Evolutionary conservation across 306 rosid genomes (phyloP), one percentile per base, ranked within the genome.

Genomic region (Senna siamea): DNA sequence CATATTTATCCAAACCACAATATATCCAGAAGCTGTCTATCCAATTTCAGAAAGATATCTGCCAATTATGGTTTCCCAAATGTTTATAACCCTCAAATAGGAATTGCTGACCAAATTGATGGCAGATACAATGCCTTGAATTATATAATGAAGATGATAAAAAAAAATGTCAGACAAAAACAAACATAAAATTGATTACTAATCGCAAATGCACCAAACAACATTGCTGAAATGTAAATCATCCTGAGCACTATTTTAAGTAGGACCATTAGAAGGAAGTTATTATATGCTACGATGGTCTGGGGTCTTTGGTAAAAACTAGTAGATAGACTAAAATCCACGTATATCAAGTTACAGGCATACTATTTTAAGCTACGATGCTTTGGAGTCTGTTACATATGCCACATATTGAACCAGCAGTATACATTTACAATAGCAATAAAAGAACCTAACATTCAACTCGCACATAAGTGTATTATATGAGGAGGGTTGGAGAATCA

Each of bases 1-100:
- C 66, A 73, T 43, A 34, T 35, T 30, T 32, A 69, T 52, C 51
- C 60, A 68, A 22, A 17, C 30, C 59, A 47, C 68, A 57, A 68
- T 15, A 59, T n/a, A 28, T 55, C 69, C 37, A 48, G 43, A 17
- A 8, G 30, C 12, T 50, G 18, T 26, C n/a, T 15, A 52, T 56
- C 76, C 19, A 52, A 14, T 18, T 74, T 17, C 34, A n/a, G n/a
- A 26, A 43, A 51, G 22, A 76, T 34, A 76, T 56, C 18, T 58
- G 6, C 53, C 41, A 38, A 17, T 22, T 8, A 18, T 35, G 51
- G 37, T 4, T 52, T 20, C 63, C 11, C 7, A 11, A 26, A 53
- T n/a, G 28, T 37, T 14, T 15, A 7, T 5, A 67, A 48, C n/a
- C 59, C 46, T 15, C n/a, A 18, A 54, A 6, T 22, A 53, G 40